These are phyloP conservation scores for Colletotrichum camelliae DNA, from an alignment of 2,329 filamentous ascomycete species.

Conservation along the genomic window DNA sequence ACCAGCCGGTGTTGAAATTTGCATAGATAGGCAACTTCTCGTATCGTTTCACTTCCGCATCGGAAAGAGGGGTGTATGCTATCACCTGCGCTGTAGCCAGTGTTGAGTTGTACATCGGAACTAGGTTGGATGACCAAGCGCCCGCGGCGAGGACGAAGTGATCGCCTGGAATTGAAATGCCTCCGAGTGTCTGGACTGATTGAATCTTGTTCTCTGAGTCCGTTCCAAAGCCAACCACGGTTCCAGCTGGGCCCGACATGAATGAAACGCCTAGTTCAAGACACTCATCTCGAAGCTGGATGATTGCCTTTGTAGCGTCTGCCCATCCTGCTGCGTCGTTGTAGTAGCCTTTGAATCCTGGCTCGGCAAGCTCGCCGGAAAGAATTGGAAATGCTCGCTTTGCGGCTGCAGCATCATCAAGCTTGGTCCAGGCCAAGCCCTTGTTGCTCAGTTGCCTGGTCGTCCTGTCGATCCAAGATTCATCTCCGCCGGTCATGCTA, in stretches of 20 bases:
- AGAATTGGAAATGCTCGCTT: background rate
- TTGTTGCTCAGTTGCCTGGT: background rate
- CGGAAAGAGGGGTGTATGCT: constrained; percentile 67
- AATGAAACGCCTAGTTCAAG: constrained; percentile 30
- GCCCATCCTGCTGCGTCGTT: constrained; percentile 33
- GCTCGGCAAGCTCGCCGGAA: background rate
- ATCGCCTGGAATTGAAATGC: background rate
- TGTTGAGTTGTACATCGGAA: constrained; percentile 68
- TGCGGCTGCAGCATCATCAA: background rate
- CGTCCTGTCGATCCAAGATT: constrained; percentile 4
- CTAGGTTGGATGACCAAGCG: constrained; percentile 61
- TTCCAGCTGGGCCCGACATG: constrained; percentile 32
- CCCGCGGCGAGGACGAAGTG: constrained; percentile 65
- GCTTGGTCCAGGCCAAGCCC: background rate
- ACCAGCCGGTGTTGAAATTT: constrained; percentile 58
- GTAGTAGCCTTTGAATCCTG: constrained; percentile 34
- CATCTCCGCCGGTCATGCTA: constrained; percentile 10
- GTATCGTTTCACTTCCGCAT: constrained; percentile 59
- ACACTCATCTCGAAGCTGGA: background rate
- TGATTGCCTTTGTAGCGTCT: constrained; percentile 25
- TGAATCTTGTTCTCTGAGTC: constrained; percentile 2
- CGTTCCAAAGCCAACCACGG: constrained; percentile 29
- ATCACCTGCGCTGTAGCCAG: constrained; percentile 70
- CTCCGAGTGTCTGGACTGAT: background rate
- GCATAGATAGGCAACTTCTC: constrained; percentile 62